A percentile compares a stretch with the other conserved stretches of the same genome.
These are phyloP conservation scores for Secale cereale DNA, from an alignment of 176 grass and related monocot genomes.

Conservation along the genomic window DNA sequence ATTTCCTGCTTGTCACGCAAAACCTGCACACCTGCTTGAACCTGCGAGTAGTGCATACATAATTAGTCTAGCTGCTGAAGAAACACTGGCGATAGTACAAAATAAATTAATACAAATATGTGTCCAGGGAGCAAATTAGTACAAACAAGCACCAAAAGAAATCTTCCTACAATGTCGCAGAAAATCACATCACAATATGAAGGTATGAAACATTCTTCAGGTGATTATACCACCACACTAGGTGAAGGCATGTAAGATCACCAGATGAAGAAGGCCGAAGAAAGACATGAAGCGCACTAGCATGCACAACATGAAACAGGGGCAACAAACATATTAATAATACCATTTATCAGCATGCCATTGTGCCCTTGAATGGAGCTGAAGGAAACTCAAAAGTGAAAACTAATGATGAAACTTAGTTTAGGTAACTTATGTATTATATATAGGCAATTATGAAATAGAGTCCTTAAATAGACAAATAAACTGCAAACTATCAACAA, in stretches of 20 bases:
- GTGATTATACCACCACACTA: background rate
- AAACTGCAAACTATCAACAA: background rate
- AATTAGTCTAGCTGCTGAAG: background rate
- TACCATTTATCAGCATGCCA: background rate
- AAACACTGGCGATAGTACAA: background rate
- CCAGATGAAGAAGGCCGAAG: background rate
- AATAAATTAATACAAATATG: background rate
- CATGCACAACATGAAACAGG: background rate
- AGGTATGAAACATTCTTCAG: background rate
- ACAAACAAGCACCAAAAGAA: background rate
- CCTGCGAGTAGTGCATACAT: conserved; percentile 38
- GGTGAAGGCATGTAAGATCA: conserved; percentile 3
- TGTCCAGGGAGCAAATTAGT: background rate
- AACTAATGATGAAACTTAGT: conserved; percentile 9
- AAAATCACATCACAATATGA: background rate
- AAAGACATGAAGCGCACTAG: background rate
- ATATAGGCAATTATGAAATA: background rate
- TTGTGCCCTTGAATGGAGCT: background rate
- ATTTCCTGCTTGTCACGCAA: conserved; percentile 91
- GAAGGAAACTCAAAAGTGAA: background rate
- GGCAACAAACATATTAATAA: background rate
- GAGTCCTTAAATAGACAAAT: background rate
- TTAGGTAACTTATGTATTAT: background rate
- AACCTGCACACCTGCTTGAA: conserved; percentile 76
- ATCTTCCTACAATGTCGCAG: background rate